Evolutionary conservation across 257 asterid species (phyloP).

Genomic region (Jacaranda copaia): DNA sequence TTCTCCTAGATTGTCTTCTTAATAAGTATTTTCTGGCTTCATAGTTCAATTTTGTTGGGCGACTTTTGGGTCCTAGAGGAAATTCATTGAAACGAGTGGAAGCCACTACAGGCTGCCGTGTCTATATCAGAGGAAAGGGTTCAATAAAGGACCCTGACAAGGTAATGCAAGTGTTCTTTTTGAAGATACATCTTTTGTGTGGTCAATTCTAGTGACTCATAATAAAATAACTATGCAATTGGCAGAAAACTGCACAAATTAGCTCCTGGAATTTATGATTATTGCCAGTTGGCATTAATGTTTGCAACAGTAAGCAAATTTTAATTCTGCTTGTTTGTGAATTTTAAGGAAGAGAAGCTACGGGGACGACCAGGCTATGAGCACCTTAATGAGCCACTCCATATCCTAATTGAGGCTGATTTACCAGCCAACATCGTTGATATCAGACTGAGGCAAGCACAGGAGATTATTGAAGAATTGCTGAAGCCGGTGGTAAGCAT

Average conservation of each 20-base stretch:
- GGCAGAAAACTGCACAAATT: neutral
- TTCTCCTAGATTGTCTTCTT: constrained; percentile 10
- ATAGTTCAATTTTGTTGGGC: constrained; percentile 97
- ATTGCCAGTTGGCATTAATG: constrained; percentile 2
- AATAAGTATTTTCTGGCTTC: constrained; percentile 29
- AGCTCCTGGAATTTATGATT: neutral
- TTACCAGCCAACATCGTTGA: constrained; percentile 83
- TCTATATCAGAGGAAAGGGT: constrained; percentile 94
- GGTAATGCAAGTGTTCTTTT: constrained; percentile 47
- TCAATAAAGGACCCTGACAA: constrained; percentile 97
- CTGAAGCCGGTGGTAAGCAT: constrained; percentile 90
- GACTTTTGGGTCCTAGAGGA: constrained; percentile 98
- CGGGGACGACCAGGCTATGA: constrained; percentile 94
- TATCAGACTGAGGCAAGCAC: constrained; percentile 85
- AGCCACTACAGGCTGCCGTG: constrained; percentile 97
- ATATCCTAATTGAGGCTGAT: constrained; percentile 93
- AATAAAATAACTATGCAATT: neutral
- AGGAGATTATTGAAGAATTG: constrained; percentile 87
- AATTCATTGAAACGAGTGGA: constrained; percentile 97
- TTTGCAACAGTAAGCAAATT: neutral
- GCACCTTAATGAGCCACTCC: constrained; percentile 92
- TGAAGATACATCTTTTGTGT: constrained; percentile 1
- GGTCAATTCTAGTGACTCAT: neutral
- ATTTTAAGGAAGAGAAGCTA: constrained; percentile 83
- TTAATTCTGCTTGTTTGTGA: constrained; percentile 27